A percentile compares a stretch with the other conserved stretches of the same genome.
Conservation (phyloP, 1,139 yeast genomes). For the Protomyces macrosporus region DNA sequence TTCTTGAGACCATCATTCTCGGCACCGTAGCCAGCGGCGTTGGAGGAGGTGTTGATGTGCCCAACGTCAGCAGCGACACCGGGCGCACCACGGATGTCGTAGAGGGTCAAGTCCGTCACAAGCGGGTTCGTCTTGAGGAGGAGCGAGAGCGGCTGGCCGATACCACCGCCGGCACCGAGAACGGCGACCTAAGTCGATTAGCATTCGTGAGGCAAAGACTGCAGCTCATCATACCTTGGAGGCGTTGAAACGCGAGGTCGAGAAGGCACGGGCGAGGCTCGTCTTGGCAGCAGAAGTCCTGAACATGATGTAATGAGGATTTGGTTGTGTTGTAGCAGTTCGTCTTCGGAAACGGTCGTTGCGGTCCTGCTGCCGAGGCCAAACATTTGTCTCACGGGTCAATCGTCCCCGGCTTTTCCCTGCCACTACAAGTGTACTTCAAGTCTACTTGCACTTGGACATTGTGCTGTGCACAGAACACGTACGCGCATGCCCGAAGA, state of each 20-base stretch:
- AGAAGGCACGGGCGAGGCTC: constrained; percentile 21
- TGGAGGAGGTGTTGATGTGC: constrained; percentile 56
- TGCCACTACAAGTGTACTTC: too few species aligned
- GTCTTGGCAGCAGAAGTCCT: constrained; percentile 16
- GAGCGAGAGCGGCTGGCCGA: constrained; percentile 95
- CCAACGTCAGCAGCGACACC: constrained; percentile 86
- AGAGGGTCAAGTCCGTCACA: constrained; percentile 78
- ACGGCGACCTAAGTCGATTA: constrained; percentile 37
- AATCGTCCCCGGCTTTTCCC: too few species aligned
- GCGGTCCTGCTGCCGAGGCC: not conserved
- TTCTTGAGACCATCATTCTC: constrained; percentile 68
- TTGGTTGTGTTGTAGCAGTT: not conserved
- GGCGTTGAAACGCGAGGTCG: constrained; percentile 23
- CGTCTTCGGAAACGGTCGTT: not conserved
- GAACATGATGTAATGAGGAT: constrained; percentile 3
- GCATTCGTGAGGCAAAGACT: not conserved
- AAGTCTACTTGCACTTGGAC: too few species aligned
- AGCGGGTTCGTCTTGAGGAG: constrained; percentile 80
- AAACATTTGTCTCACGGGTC: not conserved
- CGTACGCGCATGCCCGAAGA: not conserved
- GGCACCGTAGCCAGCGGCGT: constrained; percentile 68
- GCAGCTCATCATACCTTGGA: constrained; percentile 3
- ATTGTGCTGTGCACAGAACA: too few species aligned
- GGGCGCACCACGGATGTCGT: constrained; percentile 89
- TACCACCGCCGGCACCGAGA: constrained; percentile 56